Percentiles rank a stretch among this genome's conserved stretches.
phyloP scores from a whole-genome alignment of 2,329 filamentous ascomycete genomes.

The Tolypocladium tundrense region DNA sequence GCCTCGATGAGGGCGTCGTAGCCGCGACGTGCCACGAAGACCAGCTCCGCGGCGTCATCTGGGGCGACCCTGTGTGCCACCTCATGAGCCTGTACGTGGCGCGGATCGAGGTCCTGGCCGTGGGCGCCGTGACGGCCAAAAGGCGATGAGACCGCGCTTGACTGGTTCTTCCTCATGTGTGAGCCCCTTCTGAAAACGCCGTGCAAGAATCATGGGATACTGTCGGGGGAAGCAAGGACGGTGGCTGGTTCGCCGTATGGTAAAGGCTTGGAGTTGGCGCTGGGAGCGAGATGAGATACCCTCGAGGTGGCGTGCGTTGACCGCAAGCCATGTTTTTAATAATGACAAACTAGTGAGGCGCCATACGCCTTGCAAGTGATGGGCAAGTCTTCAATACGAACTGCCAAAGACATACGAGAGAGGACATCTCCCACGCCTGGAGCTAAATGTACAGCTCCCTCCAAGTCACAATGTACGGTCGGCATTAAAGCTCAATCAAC shows the following conservation, averaged over 20 bases:
- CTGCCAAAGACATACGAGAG: too few relatives aligned
- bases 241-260: too few relatives aligned
- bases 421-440: too few relatives aligned
- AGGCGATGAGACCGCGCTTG: not conserved
- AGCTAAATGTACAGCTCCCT: not conserved
- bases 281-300: not conserved
- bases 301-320: not conserved
- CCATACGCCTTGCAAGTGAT: too few relatives aligned
- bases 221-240: too few relatives aligned
- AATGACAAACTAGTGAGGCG: not conserved
- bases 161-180: not conserved
- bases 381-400: too few relatives aligned
- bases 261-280: too few relatives aligned
- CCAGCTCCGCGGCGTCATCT: constrained; percentile 59
- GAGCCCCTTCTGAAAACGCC: not conserved
- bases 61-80: constrained; percentile 74
- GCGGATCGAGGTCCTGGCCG: constrained; percentile 61
- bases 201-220: too few relatives aligned
- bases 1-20: constrained; percentile 50
- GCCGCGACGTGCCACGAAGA: constrained; percentile 60
- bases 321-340: not conserved
- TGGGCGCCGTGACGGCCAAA: constrained; percentile 34
- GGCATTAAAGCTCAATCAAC: too few relatives aligned
- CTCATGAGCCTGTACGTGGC: constrained; percentile 68
- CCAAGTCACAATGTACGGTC: too few relatives aligned